These are phyloP conservation scores for Catenaria anguillulae DNA, from an alignment of 371 early-diverging fungal species.

Conservation along the genomic window DNA sequence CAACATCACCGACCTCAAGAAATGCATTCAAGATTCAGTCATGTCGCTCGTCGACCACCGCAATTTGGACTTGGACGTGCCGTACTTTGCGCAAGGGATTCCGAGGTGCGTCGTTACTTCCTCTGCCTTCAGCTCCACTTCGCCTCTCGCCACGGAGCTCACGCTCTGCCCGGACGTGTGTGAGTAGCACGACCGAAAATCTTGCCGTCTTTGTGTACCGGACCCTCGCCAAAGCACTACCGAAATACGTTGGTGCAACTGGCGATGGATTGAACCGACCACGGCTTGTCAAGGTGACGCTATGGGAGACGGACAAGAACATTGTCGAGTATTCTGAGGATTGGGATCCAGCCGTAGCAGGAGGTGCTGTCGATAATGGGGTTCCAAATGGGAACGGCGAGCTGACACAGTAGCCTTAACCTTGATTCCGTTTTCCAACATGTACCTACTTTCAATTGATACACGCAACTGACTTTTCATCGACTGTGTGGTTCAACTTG, in stretches of 20 bases:
- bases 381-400: too few species aligned
- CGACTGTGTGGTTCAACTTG: too few species aligned
- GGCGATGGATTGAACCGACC: slow-evolving; percentile 17
- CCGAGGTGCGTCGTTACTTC: too few species aligned
- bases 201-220: slow-evolving; percentile 72
- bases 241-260: neutral
- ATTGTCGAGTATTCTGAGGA: slow-evolving; percentile 34
- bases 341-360: too few species aligned
- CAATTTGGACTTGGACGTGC: slow-evolving; percentile 32
- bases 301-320: slow-evolving; percentile 61
- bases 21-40: slow-evolving; percentile 48
- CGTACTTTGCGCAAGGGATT: neutral
- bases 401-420: too few species aligned
- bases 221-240: slow-evolving; percentile 31
- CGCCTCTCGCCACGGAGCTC: too few species aligned
- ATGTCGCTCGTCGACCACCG: slow-evolving; percentile 71
- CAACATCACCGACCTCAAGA: slow-evolving; percentile 64
- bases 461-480: too few species aligned
- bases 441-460: too few species aligned
- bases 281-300: slow-evolving; percentile 43
- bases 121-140: too few species aligned
- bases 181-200: slow-evolving; percentile 70
- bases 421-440: too few species aligned
- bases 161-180: too few species aligned
- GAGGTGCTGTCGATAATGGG: too few species aligned